phyloP scores from a whole-genome alignment of 129 eudicot genomes.

The Chrysanthemum seticuspe region DNA sequence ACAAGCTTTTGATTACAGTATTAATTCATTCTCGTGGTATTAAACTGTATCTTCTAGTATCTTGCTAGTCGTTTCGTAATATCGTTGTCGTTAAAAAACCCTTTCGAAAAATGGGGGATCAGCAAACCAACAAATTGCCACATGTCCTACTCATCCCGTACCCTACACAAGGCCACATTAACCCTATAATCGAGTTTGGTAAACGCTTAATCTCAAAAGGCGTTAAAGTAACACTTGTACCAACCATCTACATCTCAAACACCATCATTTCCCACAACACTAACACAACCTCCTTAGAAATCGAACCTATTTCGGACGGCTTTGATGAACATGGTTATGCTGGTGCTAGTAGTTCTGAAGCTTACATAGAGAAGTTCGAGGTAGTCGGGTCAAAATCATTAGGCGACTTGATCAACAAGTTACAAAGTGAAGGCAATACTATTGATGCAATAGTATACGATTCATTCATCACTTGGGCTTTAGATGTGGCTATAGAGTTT shows the following conservation, averaged over 20 bases:
- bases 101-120: background rate
- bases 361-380: background rate
- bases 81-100: too few relatives aligned
- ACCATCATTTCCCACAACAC: background rate
- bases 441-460: conserved; percentile 39
- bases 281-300: background rate
- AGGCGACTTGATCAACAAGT: background rate
- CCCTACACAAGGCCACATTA: conserved; percentile 50
- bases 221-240: conserved; percentile 32
- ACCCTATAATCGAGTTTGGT: conserved; percentile 39
- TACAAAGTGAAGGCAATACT: conserved; percentile 1
- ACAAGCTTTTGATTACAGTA: too few relatives aligned
- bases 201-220: conserved; percentile 39
- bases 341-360: background rate
- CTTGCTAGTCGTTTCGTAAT: too few relatives aligned
- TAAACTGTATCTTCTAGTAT: too few relatives aligned
- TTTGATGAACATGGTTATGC: background rate
- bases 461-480: conserved; percentile 33
- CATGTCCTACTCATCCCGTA: conserved; percentile 40
- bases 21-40: too few relatives aligned
- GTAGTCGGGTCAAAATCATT: conserved; percentile 9
- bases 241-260: conserved; percentile 13
- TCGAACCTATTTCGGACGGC: background rate
- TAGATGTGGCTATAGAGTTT: conserved; percentile 33
- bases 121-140: background rate